A percentile compares a stretch with the other conserved stretches of the same genome.
Evolutionary conservation across 2,329 filamentous ascomycete species (phyloP).

Genomic region (Aureobasidium namibiae): DNA sequence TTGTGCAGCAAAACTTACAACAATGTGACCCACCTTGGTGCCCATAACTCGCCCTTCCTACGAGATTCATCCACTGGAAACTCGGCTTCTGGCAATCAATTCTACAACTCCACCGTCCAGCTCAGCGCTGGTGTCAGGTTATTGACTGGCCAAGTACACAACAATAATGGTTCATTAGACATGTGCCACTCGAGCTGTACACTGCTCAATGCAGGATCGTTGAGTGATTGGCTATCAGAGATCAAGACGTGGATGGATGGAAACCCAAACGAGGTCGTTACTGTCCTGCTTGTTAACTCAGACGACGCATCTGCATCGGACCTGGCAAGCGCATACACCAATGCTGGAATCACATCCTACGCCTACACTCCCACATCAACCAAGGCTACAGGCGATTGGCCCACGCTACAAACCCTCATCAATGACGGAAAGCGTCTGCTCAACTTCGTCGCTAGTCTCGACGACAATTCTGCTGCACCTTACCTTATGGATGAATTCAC

Average conservation of each 20-base stretch:
- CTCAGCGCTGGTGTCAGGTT: constrained; percentile 64
- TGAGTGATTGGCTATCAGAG: constrained; percentile 54
- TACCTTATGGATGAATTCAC: constrained; percentile 58
- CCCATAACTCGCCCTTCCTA: constrained; percentile 66
- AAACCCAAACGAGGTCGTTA: constrained; percentile 68
- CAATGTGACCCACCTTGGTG: constrained; percentile 69
- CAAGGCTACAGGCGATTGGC: constrained; percentile 48
- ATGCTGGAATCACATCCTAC: constrained; percentile 52
- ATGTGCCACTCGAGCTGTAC: constrained; percentile 63
- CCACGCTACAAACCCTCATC: constrained; percentile 64
- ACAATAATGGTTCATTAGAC: constrained; percentile 35
- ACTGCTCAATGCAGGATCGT: constrained; percentile 59
- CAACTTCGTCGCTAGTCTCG: constrained; percentile 55
- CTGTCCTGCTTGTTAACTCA: constrained; percentile 64
- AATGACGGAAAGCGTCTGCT: constrained; percentile 55
- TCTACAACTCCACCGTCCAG: constrained; percentile 61
- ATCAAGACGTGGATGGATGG: constrained; percentile 62
- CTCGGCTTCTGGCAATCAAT: constrained; percentile 63
- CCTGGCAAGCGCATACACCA: constrained; percentile 48
- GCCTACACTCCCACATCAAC: constrained; percentile 49
- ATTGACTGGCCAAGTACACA: constrained; percentile 64
- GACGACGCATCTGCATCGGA: constrained; percentile 49
- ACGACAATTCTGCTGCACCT: constrained; percentile 33
- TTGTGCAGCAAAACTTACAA: constrained; percentile 66
- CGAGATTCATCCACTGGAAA: constrained; percentile 54